Conservation (phyloP, 441 rosid genomes). For the Daphne laureola region DNA sequence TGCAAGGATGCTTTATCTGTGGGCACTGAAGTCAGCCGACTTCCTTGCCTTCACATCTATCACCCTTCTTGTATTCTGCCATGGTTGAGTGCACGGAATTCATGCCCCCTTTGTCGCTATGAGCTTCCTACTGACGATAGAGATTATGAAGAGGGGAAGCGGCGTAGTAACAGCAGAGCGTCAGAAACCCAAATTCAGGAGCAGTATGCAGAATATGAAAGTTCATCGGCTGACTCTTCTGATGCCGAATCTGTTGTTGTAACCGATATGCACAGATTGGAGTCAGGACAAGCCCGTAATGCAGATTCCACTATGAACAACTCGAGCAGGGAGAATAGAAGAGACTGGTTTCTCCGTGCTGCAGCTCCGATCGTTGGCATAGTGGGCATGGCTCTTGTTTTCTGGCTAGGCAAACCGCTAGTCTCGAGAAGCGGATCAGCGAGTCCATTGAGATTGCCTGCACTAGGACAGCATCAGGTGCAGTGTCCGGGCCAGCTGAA, state of each 20-base stretch:
- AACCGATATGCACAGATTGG: slow-evolving; percentile 16
- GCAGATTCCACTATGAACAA: slow-evolving; percentile 7
- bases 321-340: slow-evolving; percentile 20
- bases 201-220: slow-evolving; percentile 32
- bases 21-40: slow-evolving; percentile 58
- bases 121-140: slow-evolving; percentile 88
- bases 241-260: slow-evolving; percentile 35
- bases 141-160: slow-evolving; percentile 74
- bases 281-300: slow-evolving; percentile 19
- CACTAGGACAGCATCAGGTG: slow-evolving; percentile 20
- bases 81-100: slow-evolving; percentile 76
- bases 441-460: slow-evolving; percentile 14
- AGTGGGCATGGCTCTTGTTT: slow-evolving; percentile 61
- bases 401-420: slow-evolving; percentile 65
- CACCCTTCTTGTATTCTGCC: slow-evolving; percentile 76
- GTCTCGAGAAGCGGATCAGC: slow-evolving; percentile 29
- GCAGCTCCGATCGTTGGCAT: slow-evolving; percentile 86
- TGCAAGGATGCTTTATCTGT: slow-evolving; percentile 66
- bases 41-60: slow-evolving; percentile 84
- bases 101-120: slow-evolving; percentile 89
- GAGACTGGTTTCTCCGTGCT: slow-evolving; percentile 59
- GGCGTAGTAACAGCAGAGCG: slow-evolving; percentile 17
- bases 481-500: slow-evolving; percentile 15
- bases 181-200: slow-evolving; percentile 25
- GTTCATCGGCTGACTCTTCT: slow-evolving; percentile 34